Evolutionary conservation across 495 filamentous ascomycete genomes (phyloP).

Genomic region (Xanthoparmelia taractica): DNA sequence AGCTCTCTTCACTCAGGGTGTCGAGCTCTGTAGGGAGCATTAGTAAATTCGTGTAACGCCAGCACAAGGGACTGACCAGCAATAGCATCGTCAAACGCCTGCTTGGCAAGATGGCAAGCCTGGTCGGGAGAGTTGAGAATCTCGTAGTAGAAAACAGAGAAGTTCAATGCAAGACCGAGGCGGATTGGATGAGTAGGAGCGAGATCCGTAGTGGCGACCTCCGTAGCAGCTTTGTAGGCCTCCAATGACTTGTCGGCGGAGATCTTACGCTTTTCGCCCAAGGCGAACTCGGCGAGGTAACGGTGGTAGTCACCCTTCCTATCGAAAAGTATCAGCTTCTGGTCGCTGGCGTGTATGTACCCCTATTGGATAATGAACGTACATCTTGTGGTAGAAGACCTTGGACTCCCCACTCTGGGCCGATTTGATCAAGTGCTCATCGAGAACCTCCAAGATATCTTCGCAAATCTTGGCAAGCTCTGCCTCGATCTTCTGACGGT

Average conservation of each 20-base stretch:
- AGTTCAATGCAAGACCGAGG: slow-evolving; percentile 96
- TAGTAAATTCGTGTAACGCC: slow-evolving; percentile 16
- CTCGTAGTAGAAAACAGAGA: slow-evolving; percentile 99
- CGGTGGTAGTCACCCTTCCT: slow-evolving; percentile 99
- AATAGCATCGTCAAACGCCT: slow-evolving; percentile 98
- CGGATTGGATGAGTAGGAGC: slow-evolving; percentile 98
- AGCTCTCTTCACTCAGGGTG: slow-evolving; percentile 98
- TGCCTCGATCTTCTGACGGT: slow-evolving; percentile 98
- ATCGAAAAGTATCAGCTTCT: slow-evolving; percentile 16
- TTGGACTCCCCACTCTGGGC: slow-evolving; percentile 97
- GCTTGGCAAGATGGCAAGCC: slow-evolving; percentile 98
- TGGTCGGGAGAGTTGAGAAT: slow-evolving; percentile 98
- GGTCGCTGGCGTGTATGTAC: neutral
- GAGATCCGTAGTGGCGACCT: slow-evolving; percentile 95
- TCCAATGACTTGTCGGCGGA: slow-evolving; percentile 94
- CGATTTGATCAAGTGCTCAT: slow-evolving; percentile 92
- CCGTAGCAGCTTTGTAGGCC: slow-evolving; percentile 96
- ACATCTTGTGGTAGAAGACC: slow-evolving; percentile 99
- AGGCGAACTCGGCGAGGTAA: slow-evolving; percentile 96
- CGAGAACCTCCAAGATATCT: slow-evolving; percentile 94
- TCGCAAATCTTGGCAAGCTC: slow-evolving; percentile 99
- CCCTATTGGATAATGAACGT: slow-evolving; percentile 25
- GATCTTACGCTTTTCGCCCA: slow-evolving; percentile 95
- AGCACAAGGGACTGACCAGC: slow-evolving; percentile 55
- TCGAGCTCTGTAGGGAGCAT: slow-evolving; percentile 66